These are phyloP conservation scores for Scenedesmus sp. DNA, from an alignment of 163 green algal species.

Conservation along the genomic window DNA sequence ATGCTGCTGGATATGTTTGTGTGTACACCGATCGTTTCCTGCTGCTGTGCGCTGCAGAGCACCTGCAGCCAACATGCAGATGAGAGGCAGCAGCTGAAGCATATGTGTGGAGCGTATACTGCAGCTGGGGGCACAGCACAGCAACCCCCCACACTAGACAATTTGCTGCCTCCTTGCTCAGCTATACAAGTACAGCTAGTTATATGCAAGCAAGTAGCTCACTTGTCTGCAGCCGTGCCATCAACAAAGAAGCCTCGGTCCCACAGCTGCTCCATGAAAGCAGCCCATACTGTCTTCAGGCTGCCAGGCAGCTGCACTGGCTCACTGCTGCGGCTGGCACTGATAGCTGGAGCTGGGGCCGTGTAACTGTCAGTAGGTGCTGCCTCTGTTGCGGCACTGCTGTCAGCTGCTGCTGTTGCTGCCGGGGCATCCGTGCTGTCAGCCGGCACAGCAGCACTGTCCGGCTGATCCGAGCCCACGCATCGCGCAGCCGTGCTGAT, in stretches of 20 bases:
- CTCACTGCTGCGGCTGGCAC: conserved; percentile 14
- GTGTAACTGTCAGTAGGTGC: background rate
- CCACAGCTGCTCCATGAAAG: conserved; percentile 29
- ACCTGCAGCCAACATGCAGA: background rate
- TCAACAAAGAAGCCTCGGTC: conserved; percentile 28
- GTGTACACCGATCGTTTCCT: too few species aligned
- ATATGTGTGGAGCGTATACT: background rate
- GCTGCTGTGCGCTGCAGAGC: too few species aligned
- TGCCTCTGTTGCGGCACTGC: background rate
- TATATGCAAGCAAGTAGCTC: background rate
- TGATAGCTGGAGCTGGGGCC: background rate
- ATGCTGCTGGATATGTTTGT: too few species aligned
- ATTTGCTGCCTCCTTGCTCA: background rate
- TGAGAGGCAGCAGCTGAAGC: background rate
- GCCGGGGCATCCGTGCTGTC: background rate
- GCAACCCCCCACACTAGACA: background rate
- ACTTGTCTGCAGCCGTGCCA: background rate
- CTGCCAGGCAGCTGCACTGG: background rate
- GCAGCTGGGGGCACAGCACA: too few species aligned
- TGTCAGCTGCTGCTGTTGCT: background rate
- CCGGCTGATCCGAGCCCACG: background rate
- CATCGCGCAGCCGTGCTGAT: background rate
- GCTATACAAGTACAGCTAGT: background rate
- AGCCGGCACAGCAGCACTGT: background rate
- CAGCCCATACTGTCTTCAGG: background rate